Conservation (phyloP, 257 asterid species). For the Ligustrum vulgare region DNA sequence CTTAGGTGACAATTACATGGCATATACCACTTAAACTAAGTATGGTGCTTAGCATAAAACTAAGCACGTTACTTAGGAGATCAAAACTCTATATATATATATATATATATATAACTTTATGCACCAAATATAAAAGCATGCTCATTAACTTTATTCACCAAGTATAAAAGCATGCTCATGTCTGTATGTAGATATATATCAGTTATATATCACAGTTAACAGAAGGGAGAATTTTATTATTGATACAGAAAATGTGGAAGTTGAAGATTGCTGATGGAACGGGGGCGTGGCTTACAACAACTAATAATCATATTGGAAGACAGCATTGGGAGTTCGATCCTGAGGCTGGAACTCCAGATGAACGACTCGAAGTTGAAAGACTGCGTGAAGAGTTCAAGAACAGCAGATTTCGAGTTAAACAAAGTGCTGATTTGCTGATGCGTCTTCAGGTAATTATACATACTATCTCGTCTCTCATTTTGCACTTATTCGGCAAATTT, state of each 20-base stretch:
- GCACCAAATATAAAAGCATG: no score
- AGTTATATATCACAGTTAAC: background rate
- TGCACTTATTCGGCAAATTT: no score
- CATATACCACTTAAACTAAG: no score
- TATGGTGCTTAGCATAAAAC: no score
- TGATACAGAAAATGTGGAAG: conserved; percentile 41
- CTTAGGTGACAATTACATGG: no score
- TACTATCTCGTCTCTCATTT: no score
- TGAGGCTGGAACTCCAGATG: conserved; percentile 36
- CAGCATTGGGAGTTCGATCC: conserved; percentile 47
- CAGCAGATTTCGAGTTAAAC: conserved; percentile 33
- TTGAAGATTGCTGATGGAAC: conserved; percentile 42
- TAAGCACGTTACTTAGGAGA: no score
- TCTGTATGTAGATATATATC: background rate
- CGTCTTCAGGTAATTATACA: conserved; percentile 42
- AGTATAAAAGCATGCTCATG: background rate
- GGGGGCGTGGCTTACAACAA: conserved; percentile 32
- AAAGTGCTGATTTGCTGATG: conserved; percentile 49
- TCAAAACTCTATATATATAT: no score
- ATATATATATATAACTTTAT: no score
- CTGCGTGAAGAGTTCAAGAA: conserved; percentile 32
- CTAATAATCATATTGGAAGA: conserved; percentile 40
- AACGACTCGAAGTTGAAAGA: conserved; percentile 29
- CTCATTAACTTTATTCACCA: background rate
- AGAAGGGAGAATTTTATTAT: background rate